Evolutionary conservation across 495 filamentous ascomycete species (phyloP).

Genomic region (Cudoniella acicularis): DNA sequence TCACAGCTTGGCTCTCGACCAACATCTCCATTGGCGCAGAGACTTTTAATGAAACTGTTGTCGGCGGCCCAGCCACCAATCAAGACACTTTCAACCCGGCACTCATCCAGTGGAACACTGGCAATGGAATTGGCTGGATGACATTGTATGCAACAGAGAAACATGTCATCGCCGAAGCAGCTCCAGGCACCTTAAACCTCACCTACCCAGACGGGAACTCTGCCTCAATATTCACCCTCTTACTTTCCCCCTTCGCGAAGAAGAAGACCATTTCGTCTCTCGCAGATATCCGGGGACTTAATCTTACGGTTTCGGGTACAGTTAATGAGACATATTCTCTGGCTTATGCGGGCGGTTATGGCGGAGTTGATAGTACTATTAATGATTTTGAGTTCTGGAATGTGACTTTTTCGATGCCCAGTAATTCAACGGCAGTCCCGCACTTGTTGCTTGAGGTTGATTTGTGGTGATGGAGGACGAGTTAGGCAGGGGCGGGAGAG

Average conservation of each 20-base stretch:
- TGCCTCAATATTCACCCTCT: constrained; percentile 17
- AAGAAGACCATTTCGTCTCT: constrained; percentile 26
- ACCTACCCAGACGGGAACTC: constrained; percentile 33
- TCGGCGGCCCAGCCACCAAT: constrained; percentile 35
- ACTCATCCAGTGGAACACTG: constrained; percentile 38
- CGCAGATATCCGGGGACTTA: constrained; percentile 19
- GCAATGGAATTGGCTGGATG: constrained; percentile 18
- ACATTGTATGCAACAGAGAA: constrained; percentile 29
- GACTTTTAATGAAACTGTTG: constrained; percentile 33
- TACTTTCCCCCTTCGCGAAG: constrained; percentile 19
- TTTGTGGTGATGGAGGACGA: constrained; percentile 4
- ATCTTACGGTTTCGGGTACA: constrained; percentile 10
- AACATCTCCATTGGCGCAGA: constrained; percentile 39
- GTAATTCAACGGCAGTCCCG: constrained; percentile 25
- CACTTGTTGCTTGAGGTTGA: constrained; percentile 28
- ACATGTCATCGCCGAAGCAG: constrained; percentile 31
- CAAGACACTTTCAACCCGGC: constrained; percentile 35
- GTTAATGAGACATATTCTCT: constrained; percentile 4
- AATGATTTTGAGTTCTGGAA: constrained; percentile 30
- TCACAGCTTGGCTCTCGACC: constrained; percentile 36
- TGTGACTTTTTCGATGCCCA: constrained; percentile 33
- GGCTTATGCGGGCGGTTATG: constrained; percentile 8
- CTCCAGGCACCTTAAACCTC: constrained; percentile 29
- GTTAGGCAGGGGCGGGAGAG: too few species aligned
- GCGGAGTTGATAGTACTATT: constrained; percentile 10